phyloP scores from a whole-genome alignment of 352 stramenopile genomes.

The Elongisporangium undulatum region DNA sequence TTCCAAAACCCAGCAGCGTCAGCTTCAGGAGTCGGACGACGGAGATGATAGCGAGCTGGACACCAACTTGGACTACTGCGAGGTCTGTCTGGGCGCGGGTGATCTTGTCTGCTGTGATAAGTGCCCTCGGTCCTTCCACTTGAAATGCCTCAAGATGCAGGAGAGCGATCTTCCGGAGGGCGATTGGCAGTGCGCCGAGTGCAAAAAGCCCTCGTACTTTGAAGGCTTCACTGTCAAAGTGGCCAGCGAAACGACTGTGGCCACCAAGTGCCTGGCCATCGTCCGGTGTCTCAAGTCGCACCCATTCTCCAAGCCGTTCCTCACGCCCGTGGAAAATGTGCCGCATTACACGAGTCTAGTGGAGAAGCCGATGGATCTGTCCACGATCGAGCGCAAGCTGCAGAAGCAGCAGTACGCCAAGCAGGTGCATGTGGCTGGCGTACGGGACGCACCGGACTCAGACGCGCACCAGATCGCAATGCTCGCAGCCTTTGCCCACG shows the following conservation, averaged over 20 bases:
- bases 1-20: not conserved
- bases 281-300: constrained; percentile 66
- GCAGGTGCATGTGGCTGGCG: constrained; percentile 11
- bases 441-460: constrained; percentile 30
- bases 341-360: constrained; percentile 71
- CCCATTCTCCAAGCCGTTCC: constrained; percentile 76
- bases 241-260: constrained; percentile 40
- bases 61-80: constrained; percentile 80
- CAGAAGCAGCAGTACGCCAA: constrained; percentile 50
- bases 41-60: constrained; percentile 62
- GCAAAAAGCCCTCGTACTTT: constrained; percentile 69
- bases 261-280: constrained; percentile 64
- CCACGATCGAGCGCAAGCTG: constrained; percentile 66
- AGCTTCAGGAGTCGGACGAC: constrained; percentile 8
- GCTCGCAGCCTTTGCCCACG: constrained; percentile 43
- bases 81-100: constrained; percentile 77
- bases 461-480: not conserved
- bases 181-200: constrained; percentile 81
- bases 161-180: constrained; percentile 71
- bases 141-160: constrained; percentile 73
- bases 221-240: constrained; percentile 41
- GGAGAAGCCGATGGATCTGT: constrained; percentile 80
- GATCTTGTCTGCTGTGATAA: constrained; percentile 89
- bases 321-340: constrained; percentile 71
- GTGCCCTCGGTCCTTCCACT: constrained; percentile 91